These are phyloP conservation scores for Scenedesmus sp. DNA, from an alignment of 163 green algal genomes.

Conservation along the genomic window DNA sequence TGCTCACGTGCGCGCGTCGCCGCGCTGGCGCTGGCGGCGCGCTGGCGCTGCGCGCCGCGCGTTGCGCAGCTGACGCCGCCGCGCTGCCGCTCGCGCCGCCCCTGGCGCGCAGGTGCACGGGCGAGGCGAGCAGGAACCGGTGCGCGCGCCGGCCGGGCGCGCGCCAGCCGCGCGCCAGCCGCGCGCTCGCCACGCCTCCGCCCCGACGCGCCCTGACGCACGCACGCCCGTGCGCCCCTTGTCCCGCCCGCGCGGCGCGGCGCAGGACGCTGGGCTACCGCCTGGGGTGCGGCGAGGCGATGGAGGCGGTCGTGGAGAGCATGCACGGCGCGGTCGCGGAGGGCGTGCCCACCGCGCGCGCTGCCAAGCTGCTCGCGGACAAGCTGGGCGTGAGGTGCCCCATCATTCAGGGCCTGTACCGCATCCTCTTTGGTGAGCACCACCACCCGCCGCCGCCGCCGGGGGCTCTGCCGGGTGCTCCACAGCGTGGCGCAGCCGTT, in stretches of 20 bases:
- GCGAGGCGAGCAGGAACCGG: constrained; percentile 28
- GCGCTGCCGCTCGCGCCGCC: too few species aligned
- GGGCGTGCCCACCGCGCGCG: constrained; percentile 13
- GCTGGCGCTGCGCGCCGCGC: too few species aligned
- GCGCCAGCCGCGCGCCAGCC: too few species aligned
- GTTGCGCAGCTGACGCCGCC: too few species aligned
- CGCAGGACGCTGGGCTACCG: constrained; percentile 27
- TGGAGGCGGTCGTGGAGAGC: constrained; percentile 21
- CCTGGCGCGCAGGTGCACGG: constrained; percentile 23
- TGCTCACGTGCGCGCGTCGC: constrained; percentile 90
- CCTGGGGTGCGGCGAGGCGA: constrained; percentile 19
- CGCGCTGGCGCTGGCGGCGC: too few species aligned
- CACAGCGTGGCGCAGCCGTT: too few species aligned
- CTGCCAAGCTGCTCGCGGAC: constrained; percentile 33
- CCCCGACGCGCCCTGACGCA: too few species aligned
- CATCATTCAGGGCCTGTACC: constrained; percentile 32
- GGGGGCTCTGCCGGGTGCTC: too few species aligned
- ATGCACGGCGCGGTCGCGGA: constrained; percentile 41
- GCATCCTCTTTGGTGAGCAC: constrained; percentile 13
- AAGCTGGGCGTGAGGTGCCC: constrained; percentile 1
- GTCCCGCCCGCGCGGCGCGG: too few species aligned
- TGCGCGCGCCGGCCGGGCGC: background rate
- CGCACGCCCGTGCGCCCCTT: too few species aligned
- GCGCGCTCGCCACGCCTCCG: too few species aligned
- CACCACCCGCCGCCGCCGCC: too few species aligned